These are phyloP conservation scores for Phaeosphaeriaceae sp. DNA, from an alignment of 2,329 filamentous ascomycete species.

Conservation along the genomic window DNA sequence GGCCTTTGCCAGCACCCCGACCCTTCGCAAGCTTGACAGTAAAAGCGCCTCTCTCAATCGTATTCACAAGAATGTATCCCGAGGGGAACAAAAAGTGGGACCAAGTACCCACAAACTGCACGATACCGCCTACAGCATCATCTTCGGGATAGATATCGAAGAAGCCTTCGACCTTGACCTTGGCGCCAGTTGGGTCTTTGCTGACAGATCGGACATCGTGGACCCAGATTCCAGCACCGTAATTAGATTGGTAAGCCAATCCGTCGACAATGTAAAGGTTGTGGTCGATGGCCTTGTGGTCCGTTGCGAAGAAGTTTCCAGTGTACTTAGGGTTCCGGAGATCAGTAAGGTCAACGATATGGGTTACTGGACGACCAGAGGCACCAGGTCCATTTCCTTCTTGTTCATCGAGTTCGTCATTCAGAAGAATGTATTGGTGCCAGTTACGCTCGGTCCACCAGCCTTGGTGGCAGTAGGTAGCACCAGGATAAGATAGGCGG, in stretches of 20 bases:
- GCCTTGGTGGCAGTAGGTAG: slow-evolving; percentile 65
- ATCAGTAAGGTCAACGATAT: slow-evolving; percentile 44
- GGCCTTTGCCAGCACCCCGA: neutral
- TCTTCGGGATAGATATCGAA: slow-evolving; percentile 54
- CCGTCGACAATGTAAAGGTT: slow-evolving; percentile 54
- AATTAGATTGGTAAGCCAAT: slow-evolving; percentile 52
- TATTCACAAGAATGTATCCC: slow-evolving; percentile 47
- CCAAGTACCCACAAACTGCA: slow-evolving; percentile 53
- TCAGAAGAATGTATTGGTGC: slow-evolving; percentile 43
- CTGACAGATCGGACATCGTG: slow-evolving; percentile 50
- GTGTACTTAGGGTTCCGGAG: slow-evolving; percentile 48
- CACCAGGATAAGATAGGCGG: slow-evolving; percentile 61
- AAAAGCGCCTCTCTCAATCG: slow-evolving; percentile 48
- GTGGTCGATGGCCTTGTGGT: slow-evolving; percentile 51
- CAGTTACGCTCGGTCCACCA: slow-evolving; percentile 56
- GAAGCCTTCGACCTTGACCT: slow-evolving; percentile 50
- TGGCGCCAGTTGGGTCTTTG: slow-evolving; percentile 45
- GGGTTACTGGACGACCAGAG: slow-evolving; percentile 42
- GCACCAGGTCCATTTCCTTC: slow-evolving; percentile 36
- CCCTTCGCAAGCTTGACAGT: slow-evolving; percentile 39
- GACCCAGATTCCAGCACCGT: slow-evolving; percentile 49
- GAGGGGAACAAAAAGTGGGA: slow-evolving; percentile 47
- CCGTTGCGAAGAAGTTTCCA: slow-evolving; percentile 49
- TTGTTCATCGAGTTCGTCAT: slow-evolving; percentile 44
- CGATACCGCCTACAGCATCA: slow-evolving; percentile 43